A percentile compares a stretch with the other conserved stretches of the same genome.
Evolutionary conservation across 768 basidiomycete species (phyloP).

Genomic region (Boletus pseudopeckii): DNA sequence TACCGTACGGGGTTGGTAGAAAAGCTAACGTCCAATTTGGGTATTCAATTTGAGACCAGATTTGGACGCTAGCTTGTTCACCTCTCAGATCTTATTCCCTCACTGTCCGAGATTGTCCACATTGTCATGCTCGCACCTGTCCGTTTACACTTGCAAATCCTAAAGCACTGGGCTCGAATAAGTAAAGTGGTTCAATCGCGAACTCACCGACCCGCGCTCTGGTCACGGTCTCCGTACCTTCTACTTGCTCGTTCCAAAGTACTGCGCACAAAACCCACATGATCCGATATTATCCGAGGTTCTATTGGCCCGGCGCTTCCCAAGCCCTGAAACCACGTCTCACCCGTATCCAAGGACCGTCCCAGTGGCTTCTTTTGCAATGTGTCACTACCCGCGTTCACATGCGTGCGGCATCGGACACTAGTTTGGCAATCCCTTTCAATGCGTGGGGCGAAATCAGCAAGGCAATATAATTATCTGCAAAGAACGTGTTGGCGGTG

Average conservation of each 20-base stretch:
- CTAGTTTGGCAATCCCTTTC: constrained; percentile 9
- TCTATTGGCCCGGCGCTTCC: too few species aligned
- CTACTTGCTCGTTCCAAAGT: not conserved
- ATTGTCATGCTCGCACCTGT: not conserved
- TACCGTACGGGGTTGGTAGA: constrained; percentile 24
- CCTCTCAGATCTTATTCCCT: not conserved
- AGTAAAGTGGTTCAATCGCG: too few species aligned
- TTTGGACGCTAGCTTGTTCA: constrained; percentile 29
- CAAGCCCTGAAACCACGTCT: not conserved
- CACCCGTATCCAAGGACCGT: not conserved
- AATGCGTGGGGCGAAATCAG: not conserved
- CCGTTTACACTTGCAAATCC: too few species aligned
- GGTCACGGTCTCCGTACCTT: not conserved
- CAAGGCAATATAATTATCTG: not conserved
- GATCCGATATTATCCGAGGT: not conserved
- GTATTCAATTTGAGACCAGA: constrained; percentile 24
- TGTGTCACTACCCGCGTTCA: not conserved
- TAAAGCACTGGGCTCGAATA: too few species aligned
- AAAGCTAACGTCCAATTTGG: constrained; percentile 21
- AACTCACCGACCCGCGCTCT: too few species aligned
- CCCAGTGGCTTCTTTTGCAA: not conserved
- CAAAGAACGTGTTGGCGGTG: not conserved
- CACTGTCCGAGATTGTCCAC: not conserved
- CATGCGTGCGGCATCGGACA: not conserved
- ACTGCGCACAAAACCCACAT: not conserved